Evolutionary conservation across 768 basidiomycete genomes (phyloP).

Genomic region (Panus rudis): DNA sequence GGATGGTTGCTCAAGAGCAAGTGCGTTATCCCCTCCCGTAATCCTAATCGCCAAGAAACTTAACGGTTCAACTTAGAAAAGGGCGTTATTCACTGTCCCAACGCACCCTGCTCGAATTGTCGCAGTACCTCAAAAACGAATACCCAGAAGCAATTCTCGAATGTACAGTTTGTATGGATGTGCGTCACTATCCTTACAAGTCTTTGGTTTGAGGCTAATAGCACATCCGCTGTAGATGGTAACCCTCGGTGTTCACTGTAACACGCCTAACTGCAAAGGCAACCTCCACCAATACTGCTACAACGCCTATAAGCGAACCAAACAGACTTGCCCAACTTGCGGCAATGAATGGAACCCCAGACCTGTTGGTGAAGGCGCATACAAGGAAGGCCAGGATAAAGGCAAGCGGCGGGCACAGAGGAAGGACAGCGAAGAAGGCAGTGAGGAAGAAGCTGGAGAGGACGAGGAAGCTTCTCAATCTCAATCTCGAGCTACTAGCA

Average conservation of each 20-base stretch:
- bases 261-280: slow-evolving; percentile 51
- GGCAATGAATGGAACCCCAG: slow-evolving; percentile 50
- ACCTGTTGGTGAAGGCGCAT: slow-evolving; percentile 65
- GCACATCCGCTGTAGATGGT: slow-evolving; percentile 52
- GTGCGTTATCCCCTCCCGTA: slow-evolving; percentile 33
- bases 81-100: slow-evolving; percentile 74
- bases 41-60: too few species aligned
- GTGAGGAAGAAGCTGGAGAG: slow-evolving; percentile 38
- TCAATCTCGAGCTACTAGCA: slow-evolving; percentile 24
- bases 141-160: slow-evolving; percentile 67
- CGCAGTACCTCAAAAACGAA: slow-evolving; percentile 62
- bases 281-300: slow-evolving; percentile 65
- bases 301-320: slow-evolving; percentile 37
- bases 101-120: slow-evolving; percentile 69
- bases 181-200: slow-evolving; percentile 24
- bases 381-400: slow-evolving; percentile 45
- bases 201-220: neutral
- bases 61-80: slow-evolving; percentile 15
- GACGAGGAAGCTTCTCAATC: slow-evolving; percentile 16
- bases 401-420: slow-evolving; percentile 28
- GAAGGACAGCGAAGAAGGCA: slow-evolving; percentile 34
- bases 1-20: slow-evolving; percentile 74
- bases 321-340: slow-evolving; percentile 51
- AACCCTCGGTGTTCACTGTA: slow-evolving; percentile 63
- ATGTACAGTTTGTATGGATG: slow-evolving; percentile 71